phyloP scores from a whole-genome alignment of 805 yeast species.

The Kodamaea kaohsiungensis region DNA sequence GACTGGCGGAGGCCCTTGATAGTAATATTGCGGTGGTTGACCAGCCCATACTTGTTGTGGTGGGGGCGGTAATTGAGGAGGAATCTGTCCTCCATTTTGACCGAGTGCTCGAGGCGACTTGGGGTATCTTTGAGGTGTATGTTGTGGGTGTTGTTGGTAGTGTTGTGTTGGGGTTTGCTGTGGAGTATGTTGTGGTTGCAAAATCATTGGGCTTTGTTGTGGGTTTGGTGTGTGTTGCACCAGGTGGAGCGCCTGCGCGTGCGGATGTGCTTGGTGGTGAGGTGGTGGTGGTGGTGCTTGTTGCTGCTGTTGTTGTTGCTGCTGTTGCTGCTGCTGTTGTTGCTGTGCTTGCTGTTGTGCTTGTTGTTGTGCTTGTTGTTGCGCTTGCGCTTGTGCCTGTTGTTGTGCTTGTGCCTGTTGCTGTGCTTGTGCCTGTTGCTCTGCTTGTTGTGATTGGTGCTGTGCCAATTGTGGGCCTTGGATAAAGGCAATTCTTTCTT shows the following conservation, averaged over 20 bases:
- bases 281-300: slow-evolving; percentile 20
- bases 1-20: slow-evolving; percentile 18
- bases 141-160: slow-evolving; percentile 22
- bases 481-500: slow-evolving; percentile 40
- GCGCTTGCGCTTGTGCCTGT: slow-evolving; percentile 8
- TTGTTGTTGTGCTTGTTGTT: slow-evolving; percentile 19
- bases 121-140: not conserved
- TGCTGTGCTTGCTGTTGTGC: slow-evolving; percentile 11
- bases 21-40: slow-evolving; percentile 21
- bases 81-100: slow-evolving; percentile 11
- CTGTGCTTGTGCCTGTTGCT: not conserved
- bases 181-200: slow-evolving; percentile 11
- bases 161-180: slow-evolving; percentile 7
- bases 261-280: slow-evolving; percentile 7
- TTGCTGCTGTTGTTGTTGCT: slow-evolving; percentile 20
- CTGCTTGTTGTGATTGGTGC: slow-evolving; percentile 1
- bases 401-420: not conserved
- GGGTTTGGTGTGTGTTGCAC: slow-evolving; percentile 7
- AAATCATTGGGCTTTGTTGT: slow-evolving; percentile 10
- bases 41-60: slow-evolving; percentile 28
- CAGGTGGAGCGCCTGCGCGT: slow-evolving; percentile 8
- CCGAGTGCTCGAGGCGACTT: slow-evolving; percentile 1
- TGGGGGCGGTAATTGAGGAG: slow-evolving; percentile 28
- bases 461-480: slow-evolving; percentile 20
- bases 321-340: slow-evolving; percentile 27